phyloP scores from a whole-genome alignment of 2,329 filamentous ascomycete species.

The Nemania sp. region DNA sequence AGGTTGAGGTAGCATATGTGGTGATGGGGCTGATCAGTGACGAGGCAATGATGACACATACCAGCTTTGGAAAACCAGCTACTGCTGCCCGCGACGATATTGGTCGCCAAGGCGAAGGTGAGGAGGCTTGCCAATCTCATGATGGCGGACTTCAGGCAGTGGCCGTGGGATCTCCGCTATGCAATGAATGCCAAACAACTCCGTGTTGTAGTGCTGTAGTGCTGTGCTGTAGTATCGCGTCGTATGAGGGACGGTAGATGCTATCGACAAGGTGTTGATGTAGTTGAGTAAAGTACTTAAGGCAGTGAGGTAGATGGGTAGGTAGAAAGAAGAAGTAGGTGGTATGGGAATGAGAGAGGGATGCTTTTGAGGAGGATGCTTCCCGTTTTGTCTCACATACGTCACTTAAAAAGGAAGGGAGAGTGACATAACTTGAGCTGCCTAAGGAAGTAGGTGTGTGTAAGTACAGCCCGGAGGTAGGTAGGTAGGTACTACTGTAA shows the following conservation, averaged over 20 bases:
- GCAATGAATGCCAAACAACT: too few relatives aligned
- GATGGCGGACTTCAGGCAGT: conserved; percentile 34
- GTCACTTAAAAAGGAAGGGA: conserved; percentile 23
- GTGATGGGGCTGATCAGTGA: neutral
- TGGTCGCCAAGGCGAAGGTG: conserved; percentile 72
- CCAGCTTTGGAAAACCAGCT: conserved; percentile 87
- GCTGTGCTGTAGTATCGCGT: neutral
- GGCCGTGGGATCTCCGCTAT: neutral
- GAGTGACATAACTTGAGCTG: conserved; percentile 1
- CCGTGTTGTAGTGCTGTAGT: neutral
- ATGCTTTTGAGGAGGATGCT: neutral
- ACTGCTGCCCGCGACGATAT: conserved; percentile 72
- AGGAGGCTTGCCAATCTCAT: conserved; percentile 82
- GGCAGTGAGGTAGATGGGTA: too few relatives aligned
- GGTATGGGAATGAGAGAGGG: neutral
- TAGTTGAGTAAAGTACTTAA: too few relatives aligned
- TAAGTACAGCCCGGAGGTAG: neutral
- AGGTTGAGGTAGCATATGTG: neutral
- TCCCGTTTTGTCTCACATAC: conserved; percentile 24
- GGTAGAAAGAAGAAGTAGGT: neutral
- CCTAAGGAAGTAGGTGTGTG: neutral
- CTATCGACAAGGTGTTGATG: too few relatives aligned
- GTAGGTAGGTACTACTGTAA: too few relatives aligned
- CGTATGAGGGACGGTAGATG: too few relatives aligned
- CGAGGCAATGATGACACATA: conserved; percentile 51